Conservation (phyloP, 805 yeast genomes). For the Ogataea glucozyma region DNA sequence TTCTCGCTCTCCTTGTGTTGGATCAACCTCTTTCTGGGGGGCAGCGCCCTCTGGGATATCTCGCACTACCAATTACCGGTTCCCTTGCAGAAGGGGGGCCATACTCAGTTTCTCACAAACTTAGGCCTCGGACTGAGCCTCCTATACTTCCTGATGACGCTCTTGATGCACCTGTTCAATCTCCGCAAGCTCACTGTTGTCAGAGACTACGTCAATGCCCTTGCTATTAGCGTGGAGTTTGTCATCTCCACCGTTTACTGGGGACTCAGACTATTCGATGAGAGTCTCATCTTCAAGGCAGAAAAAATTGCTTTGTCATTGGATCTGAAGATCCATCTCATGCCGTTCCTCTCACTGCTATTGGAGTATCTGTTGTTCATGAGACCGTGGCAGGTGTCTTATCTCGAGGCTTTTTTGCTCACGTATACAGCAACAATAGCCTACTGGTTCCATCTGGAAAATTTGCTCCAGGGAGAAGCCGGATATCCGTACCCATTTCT, state of each 20-base stretch:
- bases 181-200: conserved; percentile 15
- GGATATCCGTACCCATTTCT: conserved; percentile 68
- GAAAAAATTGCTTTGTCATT: conserved; percentile 46
- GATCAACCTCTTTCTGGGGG: conserved; percentile 15
- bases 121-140: conserved; percentile 53
- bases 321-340: conserved; percentile 60
- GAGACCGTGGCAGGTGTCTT: conserved; percentile 43
- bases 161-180: conserved; percentile 39
- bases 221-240: conserved; percentile 57
- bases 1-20: conserved; percentile 20
- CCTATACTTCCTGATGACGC: conserved; percentile 41
- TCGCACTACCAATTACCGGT: conserved; percentile 44
- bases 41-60: conserved; percentile 17
- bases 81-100: conserved; percentile 57
- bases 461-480: conserved; percentile 46
- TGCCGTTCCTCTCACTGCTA: conserved; percentile 55
- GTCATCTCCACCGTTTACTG: conserved; percentile 68
- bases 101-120: conserved; percentile 71
- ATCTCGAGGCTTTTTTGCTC: conserved; percentile 40
- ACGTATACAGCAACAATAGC: conserved; percentile 42
- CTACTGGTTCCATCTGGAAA: conserved; percentile 56
- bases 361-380: conserved; percentile 56
- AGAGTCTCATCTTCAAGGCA: conserved; percentile 46
- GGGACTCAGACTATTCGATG: conserved; percentile 59
- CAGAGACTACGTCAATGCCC: conserved; percentile 49